These are phyloP conservation scores for Phytopythium mirpurense DNA, from an alignment of 352 stramenopile genomes.

Conservation along the genomic window DNA sequence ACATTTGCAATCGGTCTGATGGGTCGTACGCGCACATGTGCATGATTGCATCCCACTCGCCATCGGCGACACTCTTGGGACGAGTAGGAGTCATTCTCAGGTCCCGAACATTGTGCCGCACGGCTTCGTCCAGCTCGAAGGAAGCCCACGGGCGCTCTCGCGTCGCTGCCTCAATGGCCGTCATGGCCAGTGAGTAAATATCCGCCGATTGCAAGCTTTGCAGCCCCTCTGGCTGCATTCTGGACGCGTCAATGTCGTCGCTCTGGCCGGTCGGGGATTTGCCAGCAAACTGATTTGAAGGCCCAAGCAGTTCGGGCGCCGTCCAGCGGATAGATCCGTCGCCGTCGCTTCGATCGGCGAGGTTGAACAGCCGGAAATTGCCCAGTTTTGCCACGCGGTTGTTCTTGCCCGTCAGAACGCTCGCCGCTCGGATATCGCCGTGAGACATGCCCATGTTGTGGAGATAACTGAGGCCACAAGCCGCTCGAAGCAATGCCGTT, in stretches of 20 bases:
- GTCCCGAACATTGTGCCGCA: background rate
- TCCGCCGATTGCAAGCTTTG: background rate
- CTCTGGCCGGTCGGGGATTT: background rate
- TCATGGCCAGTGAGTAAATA: background rate
- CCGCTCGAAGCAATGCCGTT: background rate
- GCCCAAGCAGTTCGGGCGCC: background rate
- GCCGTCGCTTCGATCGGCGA: background rate
- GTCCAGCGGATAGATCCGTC: slow-evolving; percentile 1
- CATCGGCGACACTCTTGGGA: background rate
- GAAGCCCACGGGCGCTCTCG: background rate
- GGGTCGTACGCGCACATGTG: background rate
- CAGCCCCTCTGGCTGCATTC: too few relatives aligned
- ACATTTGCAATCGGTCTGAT: background rate
- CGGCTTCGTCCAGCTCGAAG: background rate
- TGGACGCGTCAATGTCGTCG: background rate
- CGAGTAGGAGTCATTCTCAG: background rate
- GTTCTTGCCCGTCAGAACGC: background rate
- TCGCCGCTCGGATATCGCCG: background rate
- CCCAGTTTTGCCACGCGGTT: background rate
- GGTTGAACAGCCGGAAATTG: background rate
- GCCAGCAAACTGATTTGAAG: background rate
- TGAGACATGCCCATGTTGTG: background rate
- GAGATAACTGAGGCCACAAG: background rate
- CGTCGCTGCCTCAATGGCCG: background rate
- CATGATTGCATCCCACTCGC: background rate